Percentiles rank a stretch among this genome's conserved stretches.
These are phyloP conservation scores for Paraleonurus japonicus DNA, from an alignment of 257 asterid species.

Conservation along the genomic window DNA sequence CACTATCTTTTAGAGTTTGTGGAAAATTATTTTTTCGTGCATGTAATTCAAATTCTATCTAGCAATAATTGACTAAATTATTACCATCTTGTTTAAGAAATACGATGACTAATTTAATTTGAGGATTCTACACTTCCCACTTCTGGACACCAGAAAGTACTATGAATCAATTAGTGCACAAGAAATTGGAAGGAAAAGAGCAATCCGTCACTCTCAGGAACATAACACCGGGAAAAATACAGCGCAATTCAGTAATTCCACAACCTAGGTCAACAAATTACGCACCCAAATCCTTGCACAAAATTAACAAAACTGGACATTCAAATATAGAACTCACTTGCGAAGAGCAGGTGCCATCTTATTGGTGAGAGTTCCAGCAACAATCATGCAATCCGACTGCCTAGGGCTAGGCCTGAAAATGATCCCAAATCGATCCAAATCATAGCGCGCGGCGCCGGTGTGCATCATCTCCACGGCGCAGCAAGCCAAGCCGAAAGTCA, in stretches of 20 bases:
- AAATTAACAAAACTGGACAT: background rate
- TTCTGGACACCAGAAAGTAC: background rate
- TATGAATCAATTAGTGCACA: background rate
- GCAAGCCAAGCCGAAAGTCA: slow-evolving; percentile 96
- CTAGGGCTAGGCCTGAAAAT: slow-evolving; percentile 97
- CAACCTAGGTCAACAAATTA: slow-evolving; percentile 4
- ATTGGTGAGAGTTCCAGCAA: slow-evolving; percentile 39
- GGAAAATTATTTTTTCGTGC: background rate
- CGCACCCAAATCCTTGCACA: background rate
- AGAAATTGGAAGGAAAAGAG: background rate
- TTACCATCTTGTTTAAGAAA: background rate
- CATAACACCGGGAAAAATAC: background rate
- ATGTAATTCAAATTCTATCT: background rate
- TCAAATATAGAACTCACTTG: slow-evolving; percentile 44
- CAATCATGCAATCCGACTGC: slow-evolving; percentile 72
- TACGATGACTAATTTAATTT: background rate
- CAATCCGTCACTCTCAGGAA: background rate
- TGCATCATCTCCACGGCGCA: slow-evolving; percentile 99
- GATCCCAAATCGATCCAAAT: slow-evolving; percentile 90
- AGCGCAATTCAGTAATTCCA: background rate
- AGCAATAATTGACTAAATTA: background rate
- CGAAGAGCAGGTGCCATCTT: slow-evolving; percentile 99
- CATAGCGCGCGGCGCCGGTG: slow-evolving; percentile 95
- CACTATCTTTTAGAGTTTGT: background rate
- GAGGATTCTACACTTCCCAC: background rate